Evolutionary conservation across 805 yeast species (phyloP).

Genomic region (Candida caryicola): DNA sequence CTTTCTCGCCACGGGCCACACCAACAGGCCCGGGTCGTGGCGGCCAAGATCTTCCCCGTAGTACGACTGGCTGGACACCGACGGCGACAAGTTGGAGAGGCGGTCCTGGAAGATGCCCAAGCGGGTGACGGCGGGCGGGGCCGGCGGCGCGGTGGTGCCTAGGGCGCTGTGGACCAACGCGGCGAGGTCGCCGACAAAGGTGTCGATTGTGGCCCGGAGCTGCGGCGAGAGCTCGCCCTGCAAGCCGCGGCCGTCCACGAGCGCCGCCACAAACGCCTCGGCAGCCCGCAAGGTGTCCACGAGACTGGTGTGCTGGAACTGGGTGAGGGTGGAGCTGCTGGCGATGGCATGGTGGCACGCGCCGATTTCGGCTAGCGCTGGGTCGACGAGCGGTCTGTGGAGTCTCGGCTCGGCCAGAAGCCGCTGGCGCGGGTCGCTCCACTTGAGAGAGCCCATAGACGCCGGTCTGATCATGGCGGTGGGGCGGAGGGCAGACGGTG

Average conservation of each 20-base stretch:
- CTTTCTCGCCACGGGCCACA: no score
- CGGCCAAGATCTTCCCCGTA: conserved; percentile 8
- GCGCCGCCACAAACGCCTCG: conserved; percentile 10
- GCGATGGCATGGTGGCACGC: neutral
- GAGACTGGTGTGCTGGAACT: conserved; percentile 12
- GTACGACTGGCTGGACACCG: conserved; percentile 11
- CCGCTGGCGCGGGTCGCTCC: no score
- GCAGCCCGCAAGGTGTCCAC: conserved; percentile 8
- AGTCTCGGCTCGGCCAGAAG: no score
- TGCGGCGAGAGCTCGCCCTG: conserved; percentile 8
- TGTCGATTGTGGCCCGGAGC: conserved; percentile 6
- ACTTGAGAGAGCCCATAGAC: no score
- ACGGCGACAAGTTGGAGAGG: conserved; percentile 11
- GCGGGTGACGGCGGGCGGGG: conserved; percentile 1
- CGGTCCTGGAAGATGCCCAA: conserved; percentile 11
- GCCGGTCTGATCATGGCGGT: no score
- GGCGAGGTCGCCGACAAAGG: conserved; percentile 5
- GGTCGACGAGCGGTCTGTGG: neutral
- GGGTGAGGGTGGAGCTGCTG: conserved; percentile 5
- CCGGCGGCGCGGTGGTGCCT: neutral
- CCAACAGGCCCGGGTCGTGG: no score
- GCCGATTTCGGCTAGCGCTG: neutral
- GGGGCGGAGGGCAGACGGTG: neutral
- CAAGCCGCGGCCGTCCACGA: conserved; percentile 9
- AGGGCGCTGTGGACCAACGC: conserved; percentile 3